Conservation (phyloP, 108 stramenopile species). For the Nitzschia sp. region DNA sequence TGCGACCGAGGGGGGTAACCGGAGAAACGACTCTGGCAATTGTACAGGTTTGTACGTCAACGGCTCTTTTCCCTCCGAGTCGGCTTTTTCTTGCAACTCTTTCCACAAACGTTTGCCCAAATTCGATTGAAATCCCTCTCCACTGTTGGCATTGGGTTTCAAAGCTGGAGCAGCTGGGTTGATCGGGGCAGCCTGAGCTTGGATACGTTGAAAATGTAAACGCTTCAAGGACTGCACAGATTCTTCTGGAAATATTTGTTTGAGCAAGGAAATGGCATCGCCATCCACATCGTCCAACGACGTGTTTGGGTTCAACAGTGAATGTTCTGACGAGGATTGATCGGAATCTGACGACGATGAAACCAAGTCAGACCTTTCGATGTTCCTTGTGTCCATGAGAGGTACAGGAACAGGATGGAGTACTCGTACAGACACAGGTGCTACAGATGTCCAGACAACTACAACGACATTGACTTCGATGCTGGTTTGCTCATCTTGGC, state of each 20-base stretch:
- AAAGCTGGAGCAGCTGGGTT: neutral
- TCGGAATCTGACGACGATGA: slow-evolving; percentile 12
- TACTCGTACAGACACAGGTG: too few species aligned
- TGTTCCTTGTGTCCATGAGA: too few species aligned
- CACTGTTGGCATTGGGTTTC: neutral
- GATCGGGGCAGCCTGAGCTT: neutral
- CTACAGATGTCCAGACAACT: too few species aligned
- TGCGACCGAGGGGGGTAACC: slow-evolving; percentile 37
- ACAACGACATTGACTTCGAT: too few species aligned
- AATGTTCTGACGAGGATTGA: slow-evolving; percentile 5
- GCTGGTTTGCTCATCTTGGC: too few species aligned
- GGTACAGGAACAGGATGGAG: too few species aligned
- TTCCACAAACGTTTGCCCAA: slow-evolving; percentile 11
- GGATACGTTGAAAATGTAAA: slow-evolving; percentile 33
- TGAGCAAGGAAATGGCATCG: slow-evolving; percentile 41
- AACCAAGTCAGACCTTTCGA: neutral
- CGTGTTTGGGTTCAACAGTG: slow-evolving; percentile 29
- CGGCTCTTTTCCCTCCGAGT: neutral
- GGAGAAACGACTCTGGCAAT: slow-evolving; percentile 46
- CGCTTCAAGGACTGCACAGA: slow-evolving; percentile 25
- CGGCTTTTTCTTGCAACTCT: neutral
- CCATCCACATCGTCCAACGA: slow-evolving; percentile 21
- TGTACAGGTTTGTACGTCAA: neutral
- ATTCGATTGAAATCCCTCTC: neutral
- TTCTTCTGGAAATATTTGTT: slow-evolving; percentile 50